phyloP scores from a whole-genome alignment of 1,284 basidiomycete genomes.

The Sanghuangporus weigelae region DNA sequence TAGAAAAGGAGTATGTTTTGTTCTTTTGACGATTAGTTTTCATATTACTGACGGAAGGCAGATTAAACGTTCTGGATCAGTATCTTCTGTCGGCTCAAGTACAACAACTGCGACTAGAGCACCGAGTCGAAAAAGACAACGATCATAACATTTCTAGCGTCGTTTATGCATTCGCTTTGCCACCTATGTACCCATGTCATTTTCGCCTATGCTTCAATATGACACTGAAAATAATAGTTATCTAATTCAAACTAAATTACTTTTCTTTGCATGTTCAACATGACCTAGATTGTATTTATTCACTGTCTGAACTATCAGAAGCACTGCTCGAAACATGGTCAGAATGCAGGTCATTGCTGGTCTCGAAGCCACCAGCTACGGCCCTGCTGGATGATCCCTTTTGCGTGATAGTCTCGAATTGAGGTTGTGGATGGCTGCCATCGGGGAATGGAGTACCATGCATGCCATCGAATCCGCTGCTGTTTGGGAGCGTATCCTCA shows the following conservation, averaged over 20 bases:
- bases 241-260: too few species aligned
- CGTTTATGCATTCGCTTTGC: background rate
- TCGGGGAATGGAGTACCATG: background rate
- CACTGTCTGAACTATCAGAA: background rate
- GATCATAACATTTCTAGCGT: background rate
- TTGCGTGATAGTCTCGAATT: background rate
- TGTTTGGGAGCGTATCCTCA: background rate
- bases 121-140: conserved; percentile 16
- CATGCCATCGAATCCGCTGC: background rate
- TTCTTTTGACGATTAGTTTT: background rate
- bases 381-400: background rate
- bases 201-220: background rate
- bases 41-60: background rate
- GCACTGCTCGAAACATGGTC: background rate
- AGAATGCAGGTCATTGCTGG: background rate
- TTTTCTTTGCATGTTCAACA: too few species aligned
- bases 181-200: background rate
- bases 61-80: conserved; percentile 20
- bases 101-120: conserved; percentile 18
- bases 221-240: background rate
- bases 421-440: background rate
- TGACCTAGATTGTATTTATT: background rate
- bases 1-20: conserved; percentile 49
- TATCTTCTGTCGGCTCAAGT: conserved; percentile 20
- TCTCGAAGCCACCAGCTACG: background rate